Evolutionary conservation across 768 basidiomycete genomes (phyloP).

Genomic region (Glaciozyma antarctica): DNA sequence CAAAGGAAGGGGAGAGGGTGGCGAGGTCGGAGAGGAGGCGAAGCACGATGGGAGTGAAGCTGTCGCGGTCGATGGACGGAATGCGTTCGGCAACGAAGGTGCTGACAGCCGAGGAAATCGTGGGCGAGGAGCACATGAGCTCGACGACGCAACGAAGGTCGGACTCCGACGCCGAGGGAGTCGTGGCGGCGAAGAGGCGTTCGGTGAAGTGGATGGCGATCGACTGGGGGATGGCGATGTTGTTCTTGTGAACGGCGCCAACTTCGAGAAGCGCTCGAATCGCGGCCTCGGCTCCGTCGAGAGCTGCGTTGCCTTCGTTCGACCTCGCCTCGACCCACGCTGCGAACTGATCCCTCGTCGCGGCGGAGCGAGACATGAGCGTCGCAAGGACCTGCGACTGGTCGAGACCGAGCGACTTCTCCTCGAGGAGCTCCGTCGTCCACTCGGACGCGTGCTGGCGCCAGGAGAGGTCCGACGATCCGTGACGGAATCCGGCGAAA

Average conservation of each 20-base stretch:
- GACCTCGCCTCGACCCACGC: background rate
- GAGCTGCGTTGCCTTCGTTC: background rate
- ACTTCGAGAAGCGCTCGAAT: conserved; percentile 17
- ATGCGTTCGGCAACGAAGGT: conserved; percentile 1
- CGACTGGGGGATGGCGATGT: background rate
- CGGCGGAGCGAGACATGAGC: conserved; percentile 14
- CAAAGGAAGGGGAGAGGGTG: background rate
- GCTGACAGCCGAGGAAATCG: background rate
- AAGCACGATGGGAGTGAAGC: conserved; percentile 9
- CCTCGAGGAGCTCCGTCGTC: conserved; percentile 15
- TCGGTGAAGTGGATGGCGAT: background rate
- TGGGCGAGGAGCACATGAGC: conserved; percentile 5
- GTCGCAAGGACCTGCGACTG: conserved; percentile 8
- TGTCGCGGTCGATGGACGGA: conserved; percentile 4
- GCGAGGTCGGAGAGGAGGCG: conserved; percentile 4
- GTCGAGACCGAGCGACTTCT: background rate
- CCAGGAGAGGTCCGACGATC: background rate
- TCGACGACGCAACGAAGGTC: conserved; percentile 2
- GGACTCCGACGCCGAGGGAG: background rate
- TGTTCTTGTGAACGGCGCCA: background rate
- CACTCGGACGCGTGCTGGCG: conserved; percentile 10
- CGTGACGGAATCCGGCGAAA: background rate
- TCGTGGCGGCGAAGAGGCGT: background rate
- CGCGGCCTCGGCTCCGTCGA: conserved; percentile 4
- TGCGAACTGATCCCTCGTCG: conserved; percentile 6